phyloP scores from a whole-genome alignment of 75 land plant species.

The Gnetum montanum region DNA sequence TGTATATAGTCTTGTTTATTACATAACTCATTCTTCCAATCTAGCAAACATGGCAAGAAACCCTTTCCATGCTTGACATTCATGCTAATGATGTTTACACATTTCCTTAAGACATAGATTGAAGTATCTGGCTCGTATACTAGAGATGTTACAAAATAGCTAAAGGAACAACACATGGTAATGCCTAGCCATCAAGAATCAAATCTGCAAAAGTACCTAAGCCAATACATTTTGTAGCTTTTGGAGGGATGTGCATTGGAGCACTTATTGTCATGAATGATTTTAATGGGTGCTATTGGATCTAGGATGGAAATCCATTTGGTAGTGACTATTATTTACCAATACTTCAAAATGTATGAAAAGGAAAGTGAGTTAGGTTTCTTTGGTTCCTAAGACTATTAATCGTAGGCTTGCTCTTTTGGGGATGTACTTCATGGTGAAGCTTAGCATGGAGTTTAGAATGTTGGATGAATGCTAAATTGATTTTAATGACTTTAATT shows the following conservation, averaged over 20 bases:
- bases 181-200: constrained; percentile 78
- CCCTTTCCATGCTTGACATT: constrained; percentile 47
- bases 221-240: constrained; percentile 78
- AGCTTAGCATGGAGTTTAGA: too few species aligned
- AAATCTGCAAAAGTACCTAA: constrained; percentile 68
- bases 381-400: constrained; percentile 30
- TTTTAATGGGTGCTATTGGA: constrained; percentile 84
- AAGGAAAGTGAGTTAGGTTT: constrained; percentile 57
- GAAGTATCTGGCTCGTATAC: constrained; percentile 60
- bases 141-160: constrained; percentile 47
- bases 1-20: constrained; percentile 52
- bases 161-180: constrained; percentile 84
- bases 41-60: constrained; percentile 40
- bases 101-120: constrained; percentile 55
- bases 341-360: constrained; percentile 79
- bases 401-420: too few species aligned
- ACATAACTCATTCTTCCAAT: constrained; percentile 50
- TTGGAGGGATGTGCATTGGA: constrained; percentile 83
- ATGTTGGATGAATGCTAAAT: too few species aligned
- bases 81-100: constrained; percentile 41
- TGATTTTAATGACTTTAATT: too few species aligned
- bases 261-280: constrained; percentile 73
- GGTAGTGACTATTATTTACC: constrained; percentile 76
- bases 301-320: constrained; percentile 76
- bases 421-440: too few species aligned